These are phyloP conservation scores for Kandelia obovata DNA, from an alignment of 345 rosid species.

Conservation along the genomic window DNA sequence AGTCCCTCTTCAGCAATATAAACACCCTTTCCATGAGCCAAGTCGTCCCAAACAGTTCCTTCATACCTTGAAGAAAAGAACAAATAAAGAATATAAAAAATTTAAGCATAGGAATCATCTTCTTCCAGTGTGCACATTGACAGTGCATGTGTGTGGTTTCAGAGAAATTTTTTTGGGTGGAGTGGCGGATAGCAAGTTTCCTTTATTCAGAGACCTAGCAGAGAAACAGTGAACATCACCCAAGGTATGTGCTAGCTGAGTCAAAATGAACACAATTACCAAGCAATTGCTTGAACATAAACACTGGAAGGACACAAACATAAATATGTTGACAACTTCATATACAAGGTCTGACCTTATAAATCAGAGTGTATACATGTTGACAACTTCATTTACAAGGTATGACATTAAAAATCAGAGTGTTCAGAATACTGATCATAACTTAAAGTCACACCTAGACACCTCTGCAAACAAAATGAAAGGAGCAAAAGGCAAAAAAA, in stretches of 20 bases:
- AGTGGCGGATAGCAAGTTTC: no score
- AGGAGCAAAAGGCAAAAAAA: neutral
- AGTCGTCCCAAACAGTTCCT: slow-evolving; percentile 95
- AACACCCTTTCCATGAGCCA: slow-evolving; percentile 97
- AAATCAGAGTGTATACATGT: neutral
- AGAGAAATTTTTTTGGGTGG: no score
- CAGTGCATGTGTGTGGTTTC: no score
- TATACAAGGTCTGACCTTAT: neutral
- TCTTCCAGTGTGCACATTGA: neutral
- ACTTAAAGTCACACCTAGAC: neutral
- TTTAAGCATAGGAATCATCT: slow-evolving; percentile 6
- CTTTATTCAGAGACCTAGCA: no score
- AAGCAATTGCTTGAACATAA: no score
- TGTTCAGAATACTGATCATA: neutral
- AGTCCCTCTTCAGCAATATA: slow-evolving; percentile 73
- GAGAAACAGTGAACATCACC: no score
- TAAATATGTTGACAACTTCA: no score
- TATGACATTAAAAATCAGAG: neutral
- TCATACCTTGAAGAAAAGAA: slow-evolving; percentile 52
- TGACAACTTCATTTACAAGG: no score
- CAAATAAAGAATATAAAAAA: neutral
- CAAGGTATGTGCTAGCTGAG: no score
- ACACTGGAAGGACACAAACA: neutral
- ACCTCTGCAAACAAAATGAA: neutral
- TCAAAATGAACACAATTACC: no score